Percentiles rank a stretch among this genome's conserved stretches.
phyloP scores from a whole-genome alignment of 2,329 filamentous ascomycete genomes.

The Diaporthe citri region DNA sequence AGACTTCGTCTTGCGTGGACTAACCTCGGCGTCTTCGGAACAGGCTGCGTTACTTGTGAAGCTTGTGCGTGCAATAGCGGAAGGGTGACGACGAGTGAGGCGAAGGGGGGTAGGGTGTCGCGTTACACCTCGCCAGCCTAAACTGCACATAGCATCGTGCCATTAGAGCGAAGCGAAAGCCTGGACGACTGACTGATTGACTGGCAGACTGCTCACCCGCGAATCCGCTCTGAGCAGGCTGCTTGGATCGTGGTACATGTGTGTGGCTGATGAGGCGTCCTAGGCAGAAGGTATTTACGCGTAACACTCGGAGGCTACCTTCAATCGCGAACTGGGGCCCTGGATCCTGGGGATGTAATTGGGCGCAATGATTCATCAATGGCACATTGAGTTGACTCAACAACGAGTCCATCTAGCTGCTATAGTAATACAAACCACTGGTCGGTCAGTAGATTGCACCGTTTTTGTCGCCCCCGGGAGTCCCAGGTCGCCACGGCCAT shows the following conservation, averaged over 20 bases:
- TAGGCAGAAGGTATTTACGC: constrained; percentile 32
- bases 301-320: constrained; percentile 19
- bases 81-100: constrained; percentile 24
- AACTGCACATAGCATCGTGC: not conserved
- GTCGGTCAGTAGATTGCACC: not conserved
- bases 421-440: not conserved
- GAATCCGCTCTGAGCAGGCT: constrained; percentile 1
- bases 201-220: not conserved
- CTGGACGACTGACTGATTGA: not conserved
- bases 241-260: not conserved
- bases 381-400: constrained; percentile 19
- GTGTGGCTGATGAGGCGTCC: constrained; percentile 21
- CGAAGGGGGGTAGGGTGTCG: constrained; percentile 2
- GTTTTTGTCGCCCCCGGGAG: not conserved
- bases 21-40: constrained; percentile 19
- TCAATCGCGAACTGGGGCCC: not conserved
- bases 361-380: constrained; percentile 34
- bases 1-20: not conserved
- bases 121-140: constrained; percentile 25
- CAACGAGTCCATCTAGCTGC: not conserved
- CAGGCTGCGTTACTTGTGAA: not conserved
- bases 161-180: not conserved
- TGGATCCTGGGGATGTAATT: not conserved
- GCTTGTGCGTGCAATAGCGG: constrained; percentile 25
- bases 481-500: not conserved